These are phyloP conservation scores for Lactarius tabidus DNA, from an alignment of 768 basidiomycete genomes.

Conservation along the genomic window DNA sequence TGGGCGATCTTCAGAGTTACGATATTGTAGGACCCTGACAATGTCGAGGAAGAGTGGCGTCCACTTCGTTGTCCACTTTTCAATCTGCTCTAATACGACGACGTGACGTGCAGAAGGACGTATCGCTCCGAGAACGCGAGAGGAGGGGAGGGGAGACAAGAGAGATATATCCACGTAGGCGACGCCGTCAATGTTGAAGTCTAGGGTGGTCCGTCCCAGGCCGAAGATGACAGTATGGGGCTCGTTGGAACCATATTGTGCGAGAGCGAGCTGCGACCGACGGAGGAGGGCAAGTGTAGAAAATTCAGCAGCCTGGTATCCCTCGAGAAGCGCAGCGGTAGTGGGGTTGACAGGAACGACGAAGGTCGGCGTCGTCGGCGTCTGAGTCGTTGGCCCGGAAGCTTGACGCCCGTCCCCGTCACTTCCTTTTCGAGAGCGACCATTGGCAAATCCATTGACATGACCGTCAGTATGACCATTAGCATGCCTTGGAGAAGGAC, in stretches of 20 bases:
- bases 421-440: constrained; percentile 32
- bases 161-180: constrained; percentile 62
- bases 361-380: constrained; percentile 17
- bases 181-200: constrained; percentile 50
- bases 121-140: constrained; percentile 53
- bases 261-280: constrained; percentile 56
- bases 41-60: constrained; percentile 84
- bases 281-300: constrained; percentile 60
- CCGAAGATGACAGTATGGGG: constrained; percentile 68
- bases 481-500: constrained; percentile 3
- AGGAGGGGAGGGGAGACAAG: constrained; percentile 60
- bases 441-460: constrained; percentile 33
- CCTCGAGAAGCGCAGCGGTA: constrained; percentile 40
- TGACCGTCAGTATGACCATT: constrained; percentile 32
- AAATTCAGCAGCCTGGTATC: constrained; percentile 65
- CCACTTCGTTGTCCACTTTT: constrained; percentile 75
- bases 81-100: constrained; percentile 78
- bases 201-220: constrained; percentile 51
- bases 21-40: constrained; percentile 63
- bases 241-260: constrained; percentile 45
- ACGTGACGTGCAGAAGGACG: constrained; percentile 62
- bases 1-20: constrained; percentile 45
- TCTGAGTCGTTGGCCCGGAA: constrained; percentile 23
- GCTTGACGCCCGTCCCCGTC: constrained; percentile 28
- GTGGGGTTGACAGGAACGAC: constrained; percentile 27